phyloP scores from a whole-genome alignment of 129 eudicot genomes.

The Gnaphalium uliginosum region DNA sequence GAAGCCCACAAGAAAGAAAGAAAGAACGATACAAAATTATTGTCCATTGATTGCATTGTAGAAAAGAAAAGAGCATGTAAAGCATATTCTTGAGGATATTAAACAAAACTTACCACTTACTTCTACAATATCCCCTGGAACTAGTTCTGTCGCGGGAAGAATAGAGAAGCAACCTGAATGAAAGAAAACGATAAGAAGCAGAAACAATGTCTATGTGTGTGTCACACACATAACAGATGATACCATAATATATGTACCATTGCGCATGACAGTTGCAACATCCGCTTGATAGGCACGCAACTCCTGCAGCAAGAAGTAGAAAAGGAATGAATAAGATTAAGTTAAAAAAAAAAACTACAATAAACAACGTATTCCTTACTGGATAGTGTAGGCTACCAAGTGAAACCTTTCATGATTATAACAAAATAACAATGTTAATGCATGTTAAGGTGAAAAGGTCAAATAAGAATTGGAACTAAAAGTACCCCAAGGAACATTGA shows the following conservation, averaged over 20 bases:
- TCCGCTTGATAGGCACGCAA: slow-evolving; percentile 99
- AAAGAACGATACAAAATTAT: not conserved
- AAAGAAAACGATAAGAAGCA: slow-evolving; percentile 4
- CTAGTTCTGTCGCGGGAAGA: slow-evolving; percentile 90
- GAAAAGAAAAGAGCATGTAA: not conserved
- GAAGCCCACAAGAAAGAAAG: slow-evolving; percentile 20
- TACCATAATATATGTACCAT: slow-evolving; percentile 52
- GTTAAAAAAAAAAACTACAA: not conserved
- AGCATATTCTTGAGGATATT: not conserved
- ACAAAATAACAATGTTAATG: not conserved
- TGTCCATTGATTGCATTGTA: slow-evolving; percentile 4
- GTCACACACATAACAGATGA: not conserved
- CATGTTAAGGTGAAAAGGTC: not conserved
- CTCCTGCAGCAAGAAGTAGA: slow-evolving; percentile 58
- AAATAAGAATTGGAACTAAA: not conserved
- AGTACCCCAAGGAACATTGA: slow-evolving; percentile 9
- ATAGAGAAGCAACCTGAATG: slow-evolving; percentile 89
- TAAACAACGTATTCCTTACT: slow-evolving; percentile 3
- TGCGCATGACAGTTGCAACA: slow-evolving; percentile 90
- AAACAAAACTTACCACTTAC: slow-evolving; percentile 71
- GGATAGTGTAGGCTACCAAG: slow-evolving; percentile 2
- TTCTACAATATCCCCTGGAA: slow-evolving; percentile 98
- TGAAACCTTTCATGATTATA: not conserved
- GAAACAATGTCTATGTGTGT: not conserved
- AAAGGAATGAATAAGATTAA: not conserved